Evolutionary conservation across 768 basidiomycete species (phyloP).

Genomic region (Asterophora parasitica): DNA sequence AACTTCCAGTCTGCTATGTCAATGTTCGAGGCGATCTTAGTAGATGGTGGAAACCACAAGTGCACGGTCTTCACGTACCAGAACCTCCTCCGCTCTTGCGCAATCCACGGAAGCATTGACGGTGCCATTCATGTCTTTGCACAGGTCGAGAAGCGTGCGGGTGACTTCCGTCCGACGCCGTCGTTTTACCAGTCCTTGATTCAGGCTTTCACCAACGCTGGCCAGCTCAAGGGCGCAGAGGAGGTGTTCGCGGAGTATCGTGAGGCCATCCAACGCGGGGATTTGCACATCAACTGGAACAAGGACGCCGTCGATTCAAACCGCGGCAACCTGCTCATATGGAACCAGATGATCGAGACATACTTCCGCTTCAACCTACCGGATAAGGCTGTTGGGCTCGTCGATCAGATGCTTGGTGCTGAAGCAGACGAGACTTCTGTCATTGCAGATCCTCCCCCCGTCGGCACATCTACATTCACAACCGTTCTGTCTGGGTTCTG

Average conservation of each 20-base stretch:
- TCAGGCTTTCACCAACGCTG: constrained; percentile 47
- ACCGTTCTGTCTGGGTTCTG: constrained; percentile 65
- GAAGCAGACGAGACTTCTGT: constrained; percentile 29
- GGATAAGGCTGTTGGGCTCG: constrained; percentile 56
- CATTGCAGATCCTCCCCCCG: constrained; percentile 44
- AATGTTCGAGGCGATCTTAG: constrained; percentile 60
- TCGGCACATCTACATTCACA: constrained; percentile 59
- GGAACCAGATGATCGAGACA: constrained; percentile 73
- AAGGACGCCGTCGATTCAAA: neutral
- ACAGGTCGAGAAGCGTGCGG: constrained; percentile 46
- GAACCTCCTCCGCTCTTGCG: constrained; percentile 58
- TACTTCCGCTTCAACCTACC: constrained; percentile 64
- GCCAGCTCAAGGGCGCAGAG: constrained; percentile 44
- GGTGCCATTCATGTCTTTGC: constrained; percentile 62
- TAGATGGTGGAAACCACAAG: constrained; percentile 25
- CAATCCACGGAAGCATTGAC: constrained; percentile 49
- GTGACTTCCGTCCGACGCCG: constrained; percentile 27
- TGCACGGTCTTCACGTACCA: constrained; percentile 41
- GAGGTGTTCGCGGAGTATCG: constrained; percentile 62
- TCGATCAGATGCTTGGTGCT: constrained; percentile 68
- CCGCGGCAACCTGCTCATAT: constrained; percentile 45
- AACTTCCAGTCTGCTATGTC: constrained; percentile 69
- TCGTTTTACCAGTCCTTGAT: constrained; percentile 53
- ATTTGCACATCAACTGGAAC: constrained; percentile 28
- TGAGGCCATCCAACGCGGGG: constrained; percentile 33